phyloP scores from a whole-genome alignment of 768 basidiomycete species.

The Mycena venus region DNA sequence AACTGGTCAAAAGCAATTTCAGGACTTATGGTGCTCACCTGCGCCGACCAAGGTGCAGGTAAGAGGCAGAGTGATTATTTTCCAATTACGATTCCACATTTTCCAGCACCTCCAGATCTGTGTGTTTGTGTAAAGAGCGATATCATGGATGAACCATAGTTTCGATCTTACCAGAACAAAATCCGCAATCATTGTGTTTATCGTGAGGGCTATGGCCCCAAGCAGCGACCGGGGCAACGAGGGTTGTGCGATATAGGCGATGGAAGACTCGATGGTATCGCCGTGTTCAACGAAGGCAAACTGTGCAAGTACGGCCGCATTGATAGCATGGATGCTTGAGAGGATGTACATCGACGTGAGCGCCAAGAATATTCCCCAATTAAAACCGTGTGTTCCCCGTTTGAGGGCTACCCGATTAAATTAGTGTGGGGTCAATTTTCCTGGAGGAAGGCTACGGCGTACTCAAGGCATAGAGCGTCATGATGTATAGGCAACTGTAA shows the following conservation, averaged over 20 bases:
- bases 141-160: neutral
- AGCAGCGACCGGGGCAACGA: neutral
- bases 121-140: neutral
- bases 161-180: neutral
- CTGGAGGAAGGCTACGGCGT: neutral
- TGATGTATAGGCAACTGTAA: neutral
- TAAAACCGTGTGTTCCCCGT: neutral
- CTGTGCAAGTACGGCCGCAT: neutral
- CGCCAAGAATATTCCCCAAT: neutral
- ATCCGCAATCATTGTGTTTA: neutral
- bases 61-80: neutral
- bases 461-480: neutral
- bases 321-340: neutral
- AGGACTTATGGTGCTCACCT: neutral
- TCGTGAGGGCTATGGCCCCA: neutral
- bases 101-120: conserved; percentile 24
- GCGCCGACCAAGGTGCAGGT: conserved; percentile 7
- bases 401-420: neutral
- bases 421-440: neutral
- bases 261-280: neutral
- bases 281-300: neutral
- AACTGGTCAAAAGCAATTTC: neutral
- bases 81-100: conserved; percentile 13
- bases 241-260: neutral
- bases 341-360: neutral